Evolutionary conservation across 2,329 filamentous ascomycete genomes (phyloP).

Genomic region (Stemphylium beticola): DNA sequence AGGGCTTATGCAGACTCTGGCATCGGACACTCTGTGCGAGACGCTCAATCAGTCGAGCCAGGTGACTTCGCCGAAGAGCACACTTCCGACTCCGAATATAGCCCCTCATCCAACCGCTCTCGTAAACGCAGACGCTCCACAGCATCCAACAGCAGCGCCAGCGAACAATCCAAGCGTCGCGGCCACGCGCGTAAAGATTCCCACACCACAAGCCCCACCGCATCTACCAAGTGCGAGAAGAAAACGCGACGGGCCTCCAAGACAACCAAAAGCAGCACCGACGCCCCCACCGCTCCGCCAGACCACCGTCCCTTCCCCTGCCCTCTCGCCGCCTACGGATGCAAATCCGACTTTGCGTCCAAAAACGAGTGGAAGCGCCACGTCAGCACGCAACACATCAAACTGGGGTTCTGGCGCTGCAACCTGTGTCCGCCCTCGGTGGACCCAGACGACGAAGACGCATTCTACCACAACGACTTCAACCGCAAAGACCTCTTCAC

Average conservation of each 20-base stretch:
- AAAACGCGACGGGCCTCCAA: conserved; percentile 21
- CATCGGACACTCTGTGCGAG: conserved; percentile 37
- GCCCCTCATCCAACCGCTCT: conserved; percentile 26
- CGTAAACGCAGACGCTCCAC: conserved; percentile 37
- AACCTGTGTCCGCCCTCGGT: conserved; percentile 61
- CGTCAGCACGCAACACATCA: conserved; percentile 78
- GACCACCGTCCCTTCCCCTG: conserved; percentile 69
- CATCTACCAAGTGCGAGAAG: conserved; percentile 25
- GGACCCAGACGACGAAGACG: conserved; percentile 37
- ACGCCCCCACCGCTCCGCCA: conserved; percentile 18
- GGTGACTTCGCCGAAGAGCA: conserved; percentile 36
- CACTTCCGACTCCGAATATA: conserved; percentile 47
- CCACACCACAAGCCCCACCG: conserved; percentile 9
- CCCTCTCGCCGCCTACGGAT: conserved; percentile 79
- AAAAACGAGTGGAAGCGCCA: conserved; percentile 99
- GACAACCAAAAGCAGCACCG: conserved; percentile 12
- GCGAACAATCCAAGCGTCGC: conserved; percentile 25
- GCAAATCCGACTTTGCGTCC: conserved; percentile 71
- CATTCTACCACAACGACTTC: conserved; percentile 66
- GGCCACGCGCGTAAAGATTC: conserved; percentile 31
- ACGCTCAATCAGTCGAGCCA: conserved; percentile 48
- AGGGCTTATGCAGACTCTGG: conserved; percentile 34
- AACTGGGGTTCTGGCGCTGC: conserved; percentile 77
- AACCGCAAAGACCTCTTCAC: conserved; percentile 93
- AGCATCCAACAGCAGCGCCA: conserved; percentile 29